Percentiles rank a stretch among this genome's conserved stretches.
These are phyloP conservation scores for Rhodotorula graminis DNA, from an alignment of 768 basidiomycete species.

Conservation along the genomic window DNA sequence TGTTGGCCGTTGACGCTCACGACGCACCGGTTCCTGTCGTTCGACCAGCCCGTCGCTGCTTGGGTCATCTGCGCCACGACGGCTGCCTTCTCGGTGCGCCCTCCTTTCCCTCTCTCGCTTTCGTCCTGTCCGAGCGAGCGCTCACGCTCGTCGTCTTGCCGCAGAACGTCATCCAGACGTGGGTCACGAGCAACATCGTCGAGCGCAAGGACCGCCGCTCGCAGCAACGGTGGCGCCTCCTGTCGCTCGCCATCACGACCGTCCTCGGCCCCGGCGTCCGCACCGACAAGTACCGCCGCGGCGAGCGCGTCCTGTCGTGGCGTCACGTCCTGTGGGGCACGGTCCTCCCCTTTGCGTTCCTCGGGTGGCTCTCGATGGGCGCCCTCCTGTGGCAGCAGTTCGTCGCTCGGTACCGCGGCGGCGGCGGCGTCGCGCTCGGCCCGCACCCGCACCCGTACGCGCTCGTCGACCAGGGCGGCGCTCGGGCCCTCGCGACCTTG, in stretches of 20 bases:
- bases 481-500: not conserved
- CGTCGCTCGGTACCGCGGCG: constrained; percentile 30
- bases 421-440: constrained; percentile 31
- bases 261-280: constrained; percentile 36
- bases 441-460: not conserved
- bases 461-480: too few species aligned
- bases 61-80: constrained; percentile 90
- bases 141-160: not conserved
- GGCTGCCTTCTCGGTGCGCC: constrained; percentile 59
- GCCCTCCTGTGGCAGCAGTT: constrained; percentile 36
- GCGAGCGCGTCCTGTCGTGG: constrained; percentile 35
- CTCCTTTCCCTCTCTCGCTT: not conserved
- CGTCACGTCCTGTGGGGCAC: constrained; percentile 36
- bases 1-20: constrained; percentile 93
- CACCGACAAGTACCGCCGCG: constrained; percentile 38
- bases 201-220: constrained; percentile 43
- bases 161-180: constrained; percentile 79
- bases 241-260: constrained; percentile 22
- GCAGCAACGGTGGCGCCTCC: constrained; percentile 26
- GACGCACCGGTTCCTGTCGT: constrained; percentile 69
- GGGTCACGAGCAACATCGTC: constrained; percentile 86
- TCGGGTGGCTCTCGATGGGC: constrained; percentile 29
- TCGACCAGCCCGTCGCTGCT: constrained; percentile 69
- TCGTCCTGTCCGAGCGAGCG: too few species aligned
- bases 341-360: constrained; percentile 27